Evolutionary conservation across 148 eudicot genomes (phyloP), one percentile per base, ranked within the genome.

Genomic region (Silene conica): DNA sequence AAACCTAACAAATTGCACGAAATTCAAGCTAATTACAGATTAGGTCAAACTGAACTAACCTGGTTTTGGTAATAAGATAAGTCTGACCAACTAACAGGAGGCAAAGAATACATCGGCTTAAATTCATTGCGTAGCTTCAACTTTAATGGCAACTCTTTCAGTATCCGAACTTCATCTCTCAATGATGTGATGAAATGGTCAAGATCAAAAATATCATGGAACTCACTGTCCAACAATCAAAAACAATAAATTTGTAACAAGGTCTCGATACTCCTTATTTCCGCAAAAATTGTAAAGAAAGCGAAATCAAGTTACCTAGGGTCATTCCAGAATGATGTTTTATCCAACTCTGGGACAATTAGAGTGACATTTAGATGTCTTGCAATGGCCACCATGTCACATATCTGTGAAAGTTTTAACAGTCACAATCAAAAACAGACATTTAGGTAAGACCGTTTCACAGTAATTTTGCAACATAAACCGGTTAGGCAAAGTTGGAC

Each of bases 21-120:
- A 45, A 21, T 7, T 73, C 25, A 4, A 38, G 22, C 46, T 21
- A 13, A 21, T 28, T 28, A 28, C 31, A 28, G 21, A 59, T 14
- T 50, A 16, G 14, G 21, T 26, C 16, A 18, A 59, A 45, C 8
- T 21, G 73, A 65, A 63, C 80, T 48, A 69, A 89, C 95, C 88
- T 85, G 91, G 55, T 85, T 65, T 8, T 83, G 90, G 81, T 90
- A 90, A 77, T 90, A 90, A 41, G 92, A 90, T 75, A 90, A 80
- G 80, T 88, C 85, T 18, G 95, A 90, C 95, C 95, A 90, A 77
- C 95, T 90, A 74, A 90, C 83, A 25, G 95, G 95, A 10, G 91
- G 75, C 80, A 90, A 72, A 10, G 91, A 88, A 76, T 82, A 80
- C 67, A 72, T 70, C 13, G 26, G 77, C 73, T 90, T 90, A 63